Evolutionary conservation across 768 basidiomycete species (phyloP), one percentile per base, ranked within the genome.

Genomic region (Boletales sp.): DNA sequence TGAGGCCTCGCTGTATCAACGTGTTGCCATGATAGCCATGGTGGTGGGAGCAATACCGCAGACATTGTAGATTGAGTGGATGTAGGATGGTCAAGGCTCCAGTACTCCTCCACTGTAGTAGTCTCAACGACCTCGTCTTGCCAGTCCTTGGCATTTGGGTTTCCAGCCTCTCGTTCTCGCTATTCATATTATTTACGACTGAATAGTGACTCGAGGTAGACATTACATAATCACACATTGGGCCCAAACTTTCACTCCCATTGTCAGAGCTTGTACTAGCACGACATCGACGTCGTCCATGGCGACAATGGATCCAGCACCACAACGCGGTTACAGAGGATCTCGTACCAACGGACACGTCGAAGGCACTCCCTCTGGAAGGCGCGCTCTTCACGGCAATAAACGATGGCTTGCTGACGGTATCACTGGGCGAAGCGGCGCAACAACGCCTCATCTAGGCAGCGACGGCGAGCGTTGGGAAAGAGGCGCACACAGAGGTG

Each of bases 401-500:
- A 83, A 75, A 54, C 80, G 82, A 50, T 86, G 84, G 84, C 71
- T 78, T 10, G 74, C 82, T 8, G 69, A 70, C 41, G 66, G 64
- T 42, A 62, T 63, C 47, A 38, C 54, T 25, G 68, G 70, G 31
- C 65, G 71, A 51, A 69, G 62, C 44, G 60, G 69, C 21, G 55
- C 62, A 46, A 70, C 59, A 40, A 71, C 70, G 4, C 67, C 73
- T 8, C 66, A 69, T 42, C 63, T n/a, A 15, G 61, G 61, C 17
- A 60, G 60, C 15, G 82, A 85, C 55, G 59, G 61, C 21, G 82
- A 82, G 46, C 72, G 79, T 40, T 80, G 84, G 81, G 85, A 87
- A 45, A 74, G 84, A 41, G 83, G 83, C 5, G 79, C 79, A 6
- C 71, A 74, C 62, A 72, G 77, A 55, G 81, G 81, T 10, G 70